A percentile compares a stretch with the other conserved stretches of the same genome.
Evolutionary conservation across 2,329 filamentous ascomycete genomes (phyloP).

Genomic region (Claviceps digitariae): DNA sequence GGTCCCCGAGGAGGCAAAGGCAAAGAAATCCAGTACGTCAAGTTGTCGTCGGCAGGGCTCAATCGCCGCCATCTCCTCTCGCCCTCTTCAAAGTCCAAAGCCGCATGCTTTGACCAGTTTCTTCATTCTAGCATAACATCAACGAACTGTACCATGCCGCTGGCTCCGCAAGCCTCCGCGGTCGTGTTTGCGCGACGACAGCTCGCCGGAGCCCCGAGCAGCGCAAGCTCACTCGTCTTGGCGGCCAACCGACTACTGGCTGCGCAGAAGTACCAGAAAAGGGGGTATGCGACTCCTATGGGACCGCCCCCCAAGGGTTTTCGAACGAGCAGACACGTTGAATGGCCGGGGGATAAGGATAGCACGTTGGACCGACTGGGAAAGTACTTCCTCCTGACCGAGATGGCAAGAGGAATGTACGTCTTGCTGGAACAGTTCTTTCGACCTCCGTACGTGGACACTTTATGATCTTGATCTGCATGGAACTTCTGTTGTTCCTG

Average conservation of each 20-base stretch:
- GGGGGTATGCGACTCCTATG: slow-evolving; percentile 52
- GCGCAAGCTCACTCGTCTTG: slow-evolving; percentile 10
- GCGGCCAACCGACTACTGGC: slow-evolving; percentile 9
- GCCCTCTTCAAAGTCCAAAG: slow-evolving; percentile 1
- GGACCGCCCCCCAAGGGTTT: slow-evolving; percentile 72
- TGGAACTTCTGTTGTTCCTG: neutral
- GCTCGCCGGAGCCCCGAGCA: slow-evolving; percentile 15
- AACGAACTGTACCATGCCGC: slow-evolving; percentile 15
- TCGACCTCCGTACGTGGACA: slow-evolving; percentile 71
- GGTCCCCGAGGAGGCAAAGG: slow-evolving; percentile 1
- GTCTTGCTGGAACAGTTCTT: slow-evolving; percentile 97
- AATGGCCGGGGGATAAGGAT: slow-evolving; percentile 73
- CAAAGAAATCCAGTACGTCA: slow-evolving; percentile 3
- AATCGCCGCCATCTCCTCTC: slow-evolving; percentile 12
- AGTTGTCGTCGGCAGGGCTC: slow-evolving; percentile 7
- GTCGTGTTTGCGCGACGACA: slow-evolving; percentile 24
- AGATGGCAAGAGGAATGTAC: slow-evolving; percentile 98
- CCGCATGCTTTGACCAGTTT: neutral
- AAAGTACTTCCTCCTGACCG: slow-evolving; percentile 89
- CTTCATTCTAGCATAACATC: neutral
- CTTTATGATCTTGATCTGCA: neutral
- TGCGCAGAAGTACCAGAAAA: slow-evolving; percentile 13
- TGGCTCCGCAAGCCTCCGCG: slow-evolving; percentile 17
- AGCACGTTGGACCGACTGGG: slow-evolving; percentile 68
- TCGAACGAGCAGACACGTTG: slow-evolving; percentile 56